Base-by-base conservation (phyloP, 345 rosid genomes). In the Geranium rotundifolium region DNA sequence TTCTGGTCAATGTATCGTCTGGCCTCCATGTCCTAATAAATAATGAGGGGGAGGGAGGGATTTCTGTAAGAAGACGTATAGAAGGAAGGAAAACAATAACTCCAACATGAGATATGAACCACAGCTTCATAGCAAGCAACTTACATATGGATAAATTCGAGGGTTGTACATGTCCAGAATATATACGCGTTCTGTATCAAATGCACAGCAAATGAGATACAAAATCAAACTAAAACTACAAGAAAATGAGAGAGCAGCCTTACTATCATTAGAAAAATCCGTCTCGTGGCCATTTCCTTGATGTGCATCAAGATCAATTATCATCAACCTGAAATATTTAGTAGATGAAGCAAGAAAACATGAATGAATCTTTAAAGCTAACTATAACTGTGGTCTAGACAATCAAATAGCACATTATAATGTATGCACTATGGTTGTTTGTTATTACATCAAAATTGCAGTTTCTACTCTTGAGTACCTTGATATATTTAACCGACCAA, bases 271-370 rank as follows among this genome's bases (percentile, higher is more conserved):
- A 17, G 87, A 76, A 56, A 89, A 91, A 78, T 92, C 98, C 72
- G 54, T 86, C 75, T 90, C 99, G 30, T 92, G 96, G 75, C 97
- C 99, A 70, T 92, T 92, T 67, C 99, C 99, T 82, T 92, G 99
- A 77, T 92, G 98, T 37, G 97, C 98, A 72, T 92, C 98, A 3
- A 92, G 88, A 90, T 92, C 99, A 72, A 92, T 82, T 63, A 92
- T 86, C 97, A 92, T 92, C 69, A 86, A 91, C 83, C 96, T 92
- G 77, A 12, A 67, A 29, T 50, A 63, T 54, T 73, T 71, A 56
- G 27, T 13, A 19, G 27, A 17, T 18, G 27, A 56, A 18, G 41
- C 41, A 34, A 34, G 10, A 34, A 34, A 34, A 34, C 27, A 23
- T 23, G 27, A 34, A 34, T 4, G 10, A 34, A 34, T 4, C 41